phyloP scores from a whole-genome alignment of 306 rosid genomes.

The Cicer bijugum region DNA sequence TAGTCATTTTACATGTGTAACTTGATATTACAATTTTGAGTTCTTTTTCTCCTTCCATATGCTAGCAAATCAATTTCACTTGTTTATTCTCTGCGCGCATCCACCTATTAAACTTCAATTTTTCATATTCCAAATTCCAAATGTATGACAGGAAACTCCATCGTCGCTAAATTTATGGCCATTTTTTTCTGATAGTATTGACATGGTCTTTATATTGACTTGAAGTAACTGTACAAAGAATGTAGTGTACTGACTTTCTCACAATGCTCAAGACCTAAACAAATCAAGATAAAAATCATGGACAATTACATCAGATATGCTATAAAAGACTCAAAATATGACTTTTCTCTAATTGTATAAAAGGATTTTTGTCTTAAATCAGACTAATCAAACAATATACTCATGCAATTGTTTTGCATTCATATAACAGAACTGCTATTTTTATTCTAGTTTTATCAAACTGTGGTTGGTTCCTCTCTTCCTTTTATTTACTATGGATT shows the following conservation, averaged over 20 bases:
- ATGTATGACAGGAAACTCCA: too few species aligned
- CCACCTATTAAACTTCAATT: not conserved
- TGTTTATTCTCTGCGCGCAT: not conserved
- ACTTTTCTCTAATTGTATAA: not conserved
- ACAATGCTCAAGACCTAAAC: not conserved
- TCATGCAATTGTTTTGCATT: not conserved
- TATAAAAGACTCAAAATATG: not conserved
- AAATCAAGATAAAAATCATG: not conserved
- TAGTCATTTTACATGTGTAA: not conserved
- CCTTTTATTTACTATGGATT: not conserved
- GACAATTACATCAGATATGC: not conserved
- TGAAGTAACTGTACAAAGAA: not conserved
- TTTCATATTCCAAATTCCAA: not conserved
- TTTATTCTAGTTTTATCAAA: not conserved
- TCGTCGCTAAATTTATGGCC: not conserved
- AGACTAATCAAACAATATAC: not conserved
- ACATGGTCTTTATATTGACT: not conserved
- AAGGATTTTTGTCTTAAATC: not conserved
- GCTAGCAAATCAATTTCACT: not conserved
- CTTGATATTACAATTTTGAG: too few species aligned
- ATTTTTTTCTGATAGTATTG: not conserved
- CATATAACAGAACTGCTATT: not conserved
- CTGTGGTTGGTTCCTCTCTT: not conserved
- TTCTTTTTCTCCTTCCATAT: too few species aligned
- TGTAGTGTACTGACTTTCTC: not conserved